Percentiles rank a stretch among this genome's conserved stretches.
Conservation (phyloP, 2,329 filamentous ascomycete species). For the Clonostachys chloroleuca region DNA sequence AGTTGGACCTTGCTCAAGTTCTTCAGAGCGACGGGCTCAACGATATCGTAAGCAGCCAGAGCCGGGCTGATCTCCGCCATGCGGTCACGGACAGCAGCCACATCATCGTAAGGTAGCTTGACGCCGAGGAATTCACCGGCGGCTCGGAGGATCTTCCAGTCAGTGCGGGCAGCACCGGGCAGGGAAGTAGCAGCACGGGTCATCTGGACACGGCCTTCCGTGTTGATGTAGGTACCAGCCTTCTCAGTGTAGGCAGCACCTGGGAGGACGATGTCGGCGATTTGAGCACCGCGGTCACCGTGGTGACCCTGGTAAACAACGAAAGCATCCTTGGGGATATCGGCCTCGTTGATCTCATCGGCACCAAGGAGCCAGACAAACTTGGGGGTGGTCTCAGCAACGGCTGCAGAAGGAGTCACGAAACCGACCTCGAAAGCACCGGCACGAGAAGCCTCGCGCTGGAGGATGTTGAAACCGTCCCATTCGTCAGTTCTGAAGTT, state of each 20-base stretch:
- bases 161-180: conserved; percentile 84
- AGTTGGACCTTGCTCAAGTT: conserved; percentile 88
- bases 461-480: conserved; percentile 97
- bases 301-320: conserved; percentile 98
- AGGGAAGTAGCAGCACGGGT: conserved; percentile 85
- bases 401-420: conserved; percentile 74
- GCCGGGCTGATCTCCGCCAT: conserved; percentile 94
- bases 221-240: conserved; percentile 94
- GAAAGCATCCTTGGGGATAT: conserved; percentile 94
- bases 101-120: conserved; percentile 88
- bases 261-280: conserved; percentile 90
- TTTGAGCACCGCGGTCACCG: conserved; percentile 86
- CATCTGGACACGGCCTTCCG: conserved; percentile 93
- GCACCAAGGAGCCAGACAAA: conserved; percentile 96
- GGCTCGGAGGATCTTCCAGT: conserved; percentile 98
- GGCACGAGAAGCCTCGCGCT: conserved; percentile 85
- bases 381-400: conserved; percentile 84
- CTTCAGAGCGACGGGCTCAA: conserved; percentile 73
- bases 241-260: conserved; percentile 98
- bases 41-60: conserved; percentile 82
- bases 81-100: conserved; percentile 82
- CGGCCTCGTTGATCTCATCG: conserved; percentile 79
- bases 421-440: conserved; percentile 97
- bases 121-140: conserved; percentile 85
- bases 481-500: conserved; percentile 88